Conservation (phyloP, 805 yeast genomes). For the Maudiozyma barnettii region DNA sequence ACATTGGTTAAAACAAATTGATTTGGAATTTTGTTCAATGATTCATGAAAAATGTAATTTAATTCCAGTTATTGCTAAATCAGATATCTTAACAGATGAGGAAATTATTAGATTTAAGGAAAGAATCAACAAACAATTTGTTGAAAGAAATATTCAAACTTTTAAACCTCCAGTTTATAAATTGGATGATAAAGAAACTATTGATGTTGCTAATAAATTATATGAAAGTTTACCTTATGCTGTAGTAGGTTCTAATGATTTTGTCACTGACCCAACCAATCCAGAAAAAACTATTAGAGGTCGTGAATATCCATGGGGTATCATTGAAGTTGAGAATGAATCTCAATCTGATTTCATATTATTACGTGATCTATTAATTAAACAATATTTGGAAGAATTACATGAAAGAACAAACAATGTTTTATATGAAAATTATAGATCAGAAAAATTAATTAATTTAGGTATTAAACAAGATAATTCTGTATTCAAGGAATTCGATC, state of each 20-base stretch:
- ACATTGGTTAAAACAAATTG: conserved; percentile 81
- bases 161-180: conserved; percentile 74
- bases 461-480: conserved; percentile 88
- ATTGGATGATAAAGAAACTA: conserved; percentile 78
- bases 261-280: conserved; percentile 63
- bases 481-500: conserved; percentile 94
- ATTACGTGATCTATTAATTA: conserved; percentile 77
- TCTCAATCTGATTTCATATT: conserved; percentile 85
- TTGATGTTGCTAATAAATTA: conserved; percentile 53
- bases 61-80: conserved; percentile 89
- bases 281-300: conserved; percentile 82
- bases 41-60: conserved; percentile 86
- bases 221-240: conserved; percentile 81
- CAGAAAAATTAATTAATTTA: conserved; percentile 64
- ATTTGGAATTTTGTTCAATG: conserved; percentile 77
- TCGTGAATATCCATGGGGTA: conserved; percentile 94
- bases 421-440: conserved; percentile 83
- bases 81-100: conserved; percentile 84
- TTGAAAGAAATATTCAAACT: conserved; percentile 59
- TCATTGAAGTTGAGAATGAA: conserved; percentile 90
- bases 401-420: conserved; percentile 70
- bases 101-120: conserved; percentile 71
- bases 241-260: conserved; percentile 78
- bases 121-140: conserved; percentile 69
- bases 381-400: conserved; percentile 88